Base-by-base conservation (phyloP, 768 basidiomycete genomes). In the Lyophyllum atratum region DNA sequence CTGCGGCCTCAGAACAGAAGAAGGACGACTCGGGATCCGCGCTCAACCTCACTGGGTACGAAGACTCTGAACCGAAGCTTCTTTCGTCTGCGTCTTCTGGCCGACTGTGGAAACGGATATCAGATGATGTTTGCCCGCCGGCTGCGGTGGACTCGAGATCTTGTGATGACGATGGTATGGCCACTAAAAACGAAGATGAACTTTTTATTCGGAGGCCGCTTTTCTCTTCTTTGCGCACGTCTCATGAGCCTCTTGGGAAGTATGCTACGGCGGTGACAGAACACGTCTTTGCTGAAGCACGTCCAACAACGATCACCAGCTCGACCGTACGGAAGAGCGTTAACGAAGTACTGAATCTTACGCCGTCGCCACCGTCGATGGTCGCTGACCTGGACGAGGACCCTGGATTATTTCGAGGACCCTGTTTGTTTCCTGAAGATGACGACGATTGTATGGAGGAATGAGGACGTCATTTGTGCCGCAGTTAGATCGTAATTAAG, bases 381-480 rank as follows among this genome's bases (percentile, higher is more conserved):
- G 24, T 55, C 28, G n/a, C 31, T 1, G 61, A 66, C 31, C 49
- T 75, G 58, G 43, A 63, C 44, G 72, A 70, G 52, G 63, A 69
- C 1, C 58, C 72, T 44, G 73, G 74, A 8, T 58, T 64, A 8
- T 74, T 67, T 56, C 48, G 70, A 25, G 77, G 75, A 3, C 76
- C 74, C 3, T 72, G 67, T 48, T 57, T 72, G 15, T 69, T 72
- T 52, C 52, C 63, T n/a, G 66, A 70, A 19, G 61, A 66, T 39
- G 57, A 58, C 22, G 65, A 44, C 21, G 56, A 52, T 12, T 49
- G 37, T 29, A 58, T 68, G 17, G 56, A 60, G 9, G 56, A 60
- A 5, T 60, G 48, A 54, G n/a, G 34, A 34, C 25, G n/a, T 34
- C 10, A 17, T 5, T 8, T 12, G 7, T n/a, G 3, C 26, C n/a